Evolutionary conservation across 2,329 filamentous ascomycete genomes (phyloP).

Genomic region (Penicillium sp.): DNA sequence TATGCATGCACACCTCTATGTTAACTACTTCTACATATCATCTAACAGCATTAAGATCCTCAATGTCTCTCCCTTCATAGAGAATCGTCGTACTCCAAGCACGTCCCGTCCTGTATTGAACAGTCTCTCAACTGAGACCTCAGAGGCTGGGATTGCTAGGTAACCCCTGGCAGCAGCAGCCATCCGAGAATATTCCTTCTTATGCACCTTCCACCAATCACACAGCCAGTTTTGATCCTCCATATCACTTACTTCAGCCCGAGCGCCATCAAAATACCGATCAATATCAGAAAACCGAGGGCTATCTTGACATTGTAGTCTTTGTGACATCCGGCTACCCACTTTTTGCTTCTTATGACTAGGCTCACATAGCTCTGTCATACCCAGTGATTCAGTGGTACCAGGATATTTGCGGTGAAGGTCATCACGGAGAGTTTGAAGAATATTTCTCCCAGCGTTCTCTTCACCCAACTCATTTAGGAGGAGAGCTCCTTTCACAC

Average conservation of each 20-base stretch:
- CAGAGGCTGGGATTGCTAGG: slow-evolving; percentile 14
- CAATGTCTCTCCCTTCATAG: slow-evolving; percentile 13
- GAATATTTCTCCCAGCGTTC: background rate
- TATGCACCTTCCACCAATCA: background rate
- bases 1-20: no score
- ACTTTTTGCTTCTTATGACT: background rate
- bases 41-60: slow-evolving; percentile 9
- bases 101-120: slow-evolving; percentile 15
- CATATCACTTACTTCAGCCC: slow-evolving; percentile 8
- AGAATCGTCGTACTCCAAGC: slow-evolving; percentile 11
- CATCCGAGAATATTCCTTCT: background rate
- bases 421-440: background rate
- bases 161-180: slow-evolving; percentile 12
- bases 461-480: background rate
- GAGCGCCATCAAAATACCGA: slow-evolving; percentile 7
- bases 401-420: no score
- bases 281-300: background rate
- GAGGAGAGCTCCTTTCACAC: no score
- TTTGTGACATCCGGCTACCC: background rate
- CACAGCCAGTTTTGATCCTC: slow-evolving; percentile 9
- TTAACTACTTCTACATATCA: background rate
- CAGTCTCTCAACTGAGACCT: slow-evolving; percentile 13
- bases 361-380: background rate
- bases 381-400: no score
- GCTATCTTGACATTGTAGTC: background rate